Evolutionary conservation across 129 eudicot species (phyloP), one percentile per base, ranked within the genome.

Genomic region (Flaveria sonorensis): DNA sequence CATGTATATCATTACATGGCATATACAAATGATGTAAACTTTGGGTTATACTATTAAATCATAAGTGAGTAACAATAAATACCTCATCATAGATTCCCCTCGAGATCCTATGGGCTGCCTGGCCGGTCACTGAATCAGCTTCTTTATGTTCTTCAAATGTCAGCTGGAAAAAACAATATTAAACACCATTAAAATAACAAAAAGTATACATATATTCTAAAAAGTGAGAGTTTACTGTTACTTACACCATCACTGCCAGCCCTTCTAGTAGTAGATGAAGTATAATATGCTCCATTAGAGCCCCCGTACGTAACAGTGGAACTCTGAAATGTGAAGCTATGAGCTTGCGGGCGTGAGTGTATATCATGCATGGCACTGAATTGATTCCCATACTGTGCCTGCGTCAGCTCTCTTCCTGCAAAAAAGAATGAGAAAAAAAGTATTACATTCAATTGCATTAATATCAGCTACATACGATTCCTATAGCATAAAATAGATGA

Each of bases 221-320:
- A 16, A 2, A 21, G 4, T 12, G 70, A 68, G 2, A 6, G 47
- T 4, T 40, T 56, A 14, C 11, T 9, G 47, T 48, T 51, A 77
- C 96, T 86, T 77, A 92, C 96, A 48, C 96, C 95, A 68, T 92
- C 95, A 80, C 92, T 90, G 30, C 90, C 92, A 46, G 81, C 65
- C 79, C 88, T 90, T 86, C 85, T 80, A 13, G 89, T 85, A 23
- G 75, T 86, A 59, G 98, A 87, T 36, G 89, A 70, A 59, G 87
- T 81, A 78, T 88, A 82, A 82, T 90, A 90, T 67, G 92, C 81
- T 71, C 92, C 96, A 82, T 90, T 79, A 62, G 87, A 77, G 75
- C 98, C 96, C 79, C 98, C 98, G 75, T 90, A 88, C 11, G 90
- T 60, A 66, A 90, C 92, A 72, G 78, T 75, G 23, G 98, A 88